Evolutionary conservation across 179 eudicot species (phyloP).

Genomic region (Spergularia azorica): DNA sequence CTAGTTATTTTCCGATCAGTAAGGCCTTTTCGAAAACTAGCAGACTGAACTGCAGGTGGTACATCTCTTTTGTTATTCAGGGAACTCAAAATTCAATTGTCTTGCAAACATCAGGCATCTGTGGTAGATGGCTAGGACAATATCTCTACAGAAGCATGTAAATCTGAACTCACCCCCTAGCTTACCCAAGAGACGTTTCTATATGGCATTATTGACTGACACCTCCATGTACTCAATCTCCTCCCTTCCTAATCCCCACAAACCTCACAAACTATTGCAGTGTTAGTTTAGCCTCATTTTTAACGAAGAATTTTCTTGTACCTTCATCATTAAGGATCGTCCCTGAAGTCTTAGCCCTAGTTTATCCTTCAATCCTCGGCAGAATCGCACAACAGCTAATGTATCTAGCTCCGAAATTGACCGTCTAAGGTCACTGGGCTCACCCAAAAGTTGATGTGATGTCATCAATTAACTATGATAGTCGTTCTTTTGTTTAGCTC

Average conservation of each 20-base stretch:
- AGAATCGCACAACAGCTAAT: too few relatives aligned
- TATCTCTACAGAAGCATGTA: too few relatives aligned
- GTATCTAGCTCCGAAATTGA: too few relatives aligned
- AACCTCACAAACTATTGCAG: background rate
- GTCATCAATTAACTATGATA: background rate
- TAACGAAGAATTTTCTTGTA: background rate
- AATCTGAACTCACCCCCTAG: background rate
- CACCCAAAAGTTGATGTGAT: background rate
- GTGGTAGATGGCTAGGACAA: background rate
- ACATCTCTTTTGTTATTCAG: too few relatives aligned
- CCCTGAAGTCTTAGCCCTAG: too few relatives aligned
- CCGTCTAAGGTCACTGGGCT: background rate
- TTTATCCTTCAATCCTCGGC: too few relatives aligned
- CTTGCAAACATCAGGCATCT: background rate
- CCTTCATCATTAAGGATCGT: too few relatives aligned
- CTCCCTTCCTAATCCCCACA: background rate
- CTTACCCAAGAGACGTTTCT: background rate
- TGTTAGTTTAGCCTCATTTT: background rate
- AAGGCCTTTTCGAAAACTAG: background rate
- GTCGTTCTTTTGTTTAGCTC: too few relatives aligned
- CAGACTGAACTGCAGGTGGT: background rate
- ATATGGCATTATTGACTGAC: background rate
- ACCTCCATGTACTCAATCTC: background rate
- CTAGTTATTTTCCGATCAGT: background rate
- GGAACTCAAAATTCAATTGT: too few relatives aligned